Percentiles rank a stretch among this genome's conserved stretches.
These are phyloP conservation scores for Penicillium roqueforti DNA, from an alignment of 495 filamentous ascomycete genomes.

Conservation along the genomic window DNA sequence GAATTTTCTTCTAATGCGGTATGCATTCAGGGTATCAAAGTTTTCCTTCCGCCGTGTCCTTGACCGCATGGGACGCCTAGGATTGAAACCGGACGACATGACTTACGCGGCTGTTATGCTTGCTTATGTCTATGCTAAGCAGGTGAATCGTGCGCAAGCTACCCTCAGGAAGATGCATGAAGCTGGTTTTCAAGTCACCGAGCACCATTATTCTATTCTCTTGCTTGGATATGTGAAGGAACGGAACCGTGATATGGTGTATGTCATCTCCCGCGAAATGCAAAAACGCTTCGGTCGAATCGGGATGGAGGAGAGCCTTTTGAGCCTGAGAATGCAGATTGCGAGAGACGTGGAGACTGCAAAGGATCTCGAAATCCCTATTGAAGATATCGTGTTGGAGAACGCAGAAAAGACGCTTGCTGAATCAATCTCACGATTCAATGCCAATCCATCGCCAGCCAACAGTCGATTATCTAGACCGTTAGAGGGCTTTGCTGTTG, in stretches of 20 bases:
- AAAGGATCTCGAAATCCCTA: conserved; percentile 1
- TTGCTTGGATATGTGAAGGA: conserved; percentile 59
- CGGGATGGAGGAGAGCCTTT: conserved; percentile 42
- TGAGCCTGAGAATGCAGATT: conserved; percentile 43
- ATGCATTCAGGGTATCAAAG: conserved; percentile 64
- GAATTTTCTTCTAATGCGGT: conserved; percentile 68
- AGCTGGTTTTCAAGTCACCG: conserved; percentile 53
- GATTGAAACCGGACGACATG: conserved; percentile 57
- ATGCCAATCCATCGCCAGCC: conserved; percentile 23
- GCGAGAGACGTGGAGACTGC: conserved; percentile 27
- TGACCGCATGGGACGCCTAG: conserved; percentile 54
- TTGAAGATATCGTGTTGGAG: conserved; percentile 21
- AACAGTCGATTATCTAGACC: conserved; percentile 18
- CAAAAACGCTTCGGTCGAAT: conserved; percentile 38
- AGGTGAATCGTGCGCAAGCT: conserved; percentile 60
- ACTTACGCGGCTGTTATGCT: conserved; percentile 75
- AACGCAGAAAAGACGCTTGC: conserved; percentile 38
- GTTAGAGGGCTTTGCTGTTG: conserved; percentile 17
- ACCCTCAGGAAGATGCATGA: conserved; percentile 60
- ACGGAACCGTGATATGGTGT: conserved; percentile 48
- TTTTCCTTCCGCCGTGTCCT: conserved; percentile 56
- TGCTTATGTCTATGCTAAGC: conserved; percentile 55
- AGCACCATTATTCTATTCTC: conserved; percentile 72
- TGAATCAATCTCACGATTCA: conserved; percentile 26
- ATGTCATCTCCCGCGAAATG: conserved; percentile 52